Base-by-base conservation (phyloP, 805 yeast genomes). In the Zygoascus biomembranicola region DNA sequence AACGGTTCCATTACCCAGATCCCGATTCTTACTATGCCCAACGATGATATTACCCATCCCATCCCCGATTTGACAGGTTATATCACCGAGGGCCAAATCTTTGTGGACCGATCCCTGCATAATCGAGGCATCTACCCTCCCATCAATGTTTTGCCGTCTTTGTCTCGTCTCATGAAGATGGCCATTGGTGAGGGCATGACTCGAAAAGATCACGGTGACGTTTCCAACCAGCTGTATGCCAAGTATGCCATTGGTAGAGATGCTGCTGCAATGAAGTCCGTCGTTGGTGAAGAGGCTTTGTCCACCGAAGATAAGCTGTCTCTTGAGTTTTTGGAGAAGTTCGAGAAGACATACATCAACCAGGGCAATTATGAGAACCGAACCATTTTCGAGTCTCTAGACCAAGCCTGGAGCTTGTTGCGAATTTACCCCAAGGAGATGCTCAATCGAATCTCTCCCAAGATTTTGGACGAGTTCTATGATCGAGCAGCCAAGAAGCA, bases 181-280 rank as follows among this genome's bases (percentile, higher is more conserved):
- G 99, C 99, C 64, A 94, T 94, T 74, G 99, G 99, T 77, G 99
- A 95, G 74, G 98, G 98, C 69, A 90, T 92, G 96, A 94, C 99
- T 55, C 85, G 99, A 78, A 92, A 92, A 75, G 99, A 94, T 72
- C 99, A 94, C 69, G 96, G 98, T 75, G 99, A 94, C 77, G 99
- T 94, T 57, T 92, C 98, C 32, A 94, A 94, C 78, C 99, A 94
- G 79, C 80, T 94, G 68, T 94, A 94, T 69, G 99, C 99, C 66
- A 94, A 94, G 74, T 94, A 94, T 71, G 99, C 99, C 59, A 95
- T 94, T 76, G 99, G 99, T 79, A 87, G 90, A 76, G 99, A 94
- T 74, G 99, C 99, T 28, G 99, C 99, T 50, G 97, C 99, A 63
- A 94, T 94, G 99, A 94, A 94, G 77, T 96, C 99, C 13, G 99